Evolutionary conservation across 352 stramenopile species (phyloP).

Genomic region (Globisporangium carolinianum): DNA sequence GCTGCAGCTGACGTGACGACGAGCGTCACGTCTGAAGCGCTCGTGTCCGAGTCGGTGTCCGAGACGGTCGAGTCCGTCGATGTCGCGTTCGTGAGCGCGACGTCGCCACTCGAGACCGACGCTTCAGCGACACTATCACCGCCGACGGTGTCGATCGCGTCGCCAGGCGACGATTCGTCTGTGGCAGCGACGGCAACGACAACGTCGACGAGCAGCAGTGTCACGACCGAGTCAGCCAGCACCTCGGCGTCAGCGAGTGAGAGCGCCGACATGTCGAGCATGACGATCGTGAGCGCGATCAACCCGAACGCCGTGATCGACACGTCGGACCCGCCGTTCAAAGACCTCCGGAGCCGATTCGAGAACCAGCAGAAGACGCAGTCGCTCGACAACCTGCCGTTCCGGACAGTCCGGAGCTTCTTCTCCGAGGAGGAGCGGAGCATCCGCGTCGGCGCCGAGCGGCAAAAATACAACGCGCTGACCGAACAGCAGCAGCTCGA

Average conservation of each 20-base stretch:
- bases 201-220: neutral
- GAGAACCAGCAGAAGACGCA: conserved; percentile 51
- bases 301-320: conserved; percentile 19
- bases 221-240: too few relatives aligned
- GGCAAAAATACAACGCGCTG: conserved; percentile 41
- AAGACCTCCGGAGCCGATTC: conserved; percentile 42
- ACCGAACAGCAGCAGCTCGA: conserved; percentile 34
- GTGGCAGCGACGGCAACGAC: neutral
- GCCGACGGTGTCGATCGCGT: conserved; percentile 5
- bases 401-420: conserved; percentile 51
- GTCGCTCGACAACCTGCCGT: conserved; percentile 36
- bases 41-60: too few relatives aligned
- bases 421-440: conserved; percentile 42
- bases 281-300: conserved; percentile 3
- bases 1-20: too few relatives aligned
- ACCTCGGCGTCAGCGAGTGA: too few relatives aligned
- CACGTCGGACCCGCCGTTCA: conserved; percentile 21
- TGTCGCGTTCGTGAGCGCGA: too few relatives aligned
- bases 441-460: conserved; percentile 36
- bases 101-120: too few relatives aligned
- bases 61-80: too few relatives aligned
- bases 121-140: neutral
- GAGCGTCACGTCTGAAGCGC: too few relatives aligned
- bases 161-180: neutral
- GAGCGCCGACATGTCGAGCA: too few relatives aligned